These are phyloP conservation scores for Chlamydomonas applanata DNA, from an alignment of 139 green algal genomes.

Conservation along the genomic window DNA sequence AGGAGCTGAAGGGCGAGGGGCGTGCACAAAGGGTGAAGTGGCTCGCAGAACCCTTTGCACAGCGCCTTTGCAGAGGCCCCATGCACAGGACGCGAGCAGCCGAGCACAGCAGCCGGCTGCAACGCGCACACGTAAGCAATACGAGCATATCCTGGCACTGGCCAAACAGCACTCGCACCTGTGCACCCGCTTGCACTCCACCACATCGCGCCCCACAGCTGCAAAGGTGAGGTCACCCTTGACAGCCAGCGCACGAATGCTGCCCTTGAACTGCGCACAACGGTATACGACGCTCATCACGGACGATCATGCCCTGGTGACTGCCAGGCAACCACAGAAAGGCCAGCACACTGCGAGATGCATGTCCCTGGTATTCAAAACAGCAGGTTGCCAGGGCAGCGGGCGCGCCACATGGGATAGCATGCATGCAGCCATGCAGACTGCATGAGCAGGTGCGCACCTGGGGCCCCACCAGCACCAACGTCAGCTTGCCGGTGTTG, in stretches of 20 bases:
- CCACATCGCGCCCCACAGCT: slow-evolving; percentile 65
- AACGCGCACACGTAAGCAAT: too few relatives aligned
- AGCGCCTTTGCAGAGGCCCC: too few relatives aligned
- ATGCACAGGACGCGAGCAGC: too few relatives aligned
- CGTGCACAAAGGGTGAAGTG: too few relatives aligned
- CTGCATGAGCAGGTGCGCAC: too few relatives aligned
- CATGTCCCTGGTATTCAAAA: too few relatives aligned
- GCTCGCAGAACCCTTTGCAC: too few relatives aligned
- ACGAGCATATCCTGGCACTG: background rate
- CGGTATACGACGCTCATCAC: background rate
- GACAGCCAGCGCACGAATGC: slow-evolving; percentile 69
- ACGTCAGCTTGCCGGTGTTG: slow-evolving; percentile 76
- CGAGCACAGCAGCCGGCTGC: too few relatives aligned
- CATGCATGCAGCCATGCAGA: background rate
- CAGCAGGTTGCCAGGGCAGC: too few relatives aligned
- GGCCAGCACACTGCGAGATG: background rate
- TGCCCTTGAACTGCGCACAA: slow-evolving; percentile 58
- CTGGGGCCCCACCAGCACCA: slow-evolving; percentile 82
- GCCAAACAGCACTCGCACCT: slow-evolving; percentile 19
- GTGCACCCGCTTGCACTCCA: slow-evolving; percentile 65
- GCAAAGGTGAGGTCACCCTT: slow-evolving; percentile 87
- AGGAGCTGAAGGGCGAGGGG: too few relatives aligned
- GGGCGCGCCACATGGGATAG: too few relatives aligned
- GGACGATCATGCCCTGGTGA: background rate
- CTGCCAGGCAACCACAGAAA: background rate